phyloP scores from a whole-genome alignment of 805 yeast species.

The Kodamaea jinghongensis region DNA sequence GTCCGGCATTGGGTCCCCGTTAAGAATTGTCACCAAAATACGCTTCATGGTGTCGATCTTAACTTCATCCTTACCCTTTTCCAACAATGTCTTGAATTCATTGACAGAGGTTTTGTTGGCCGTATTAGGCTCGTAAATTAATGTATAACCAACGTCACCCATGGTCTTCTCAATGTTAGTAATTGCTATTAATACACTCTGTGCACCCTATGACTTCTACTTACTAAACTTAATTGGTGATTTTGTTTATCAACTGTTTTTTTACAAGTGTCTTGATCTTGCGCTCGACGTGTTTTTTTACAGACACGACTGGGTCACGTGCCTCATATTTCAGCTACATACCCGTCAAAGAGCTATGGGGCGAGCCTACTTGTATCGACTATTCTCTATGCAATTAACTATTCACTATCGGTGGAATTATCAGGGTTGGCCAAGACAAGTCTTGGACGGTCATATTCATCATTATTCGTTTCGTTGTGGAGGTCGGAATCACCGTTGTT shows the following conservation, averaged over 20 bases:
- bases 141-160: slow-evolving; percentile 57
- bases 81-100: slow-evolving; percentile 76
- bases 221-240: slow-evolving; percentile 6
- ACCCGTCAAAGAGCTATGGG: no score
- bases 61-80: slow-evolving; percentile 84
- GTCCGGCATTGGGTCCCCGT: slow-evolving; percentile 90
- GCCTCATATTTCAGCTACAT: no score
- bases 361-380: no score
- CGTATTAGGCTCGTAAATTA: slow-evolving; percentile 75
- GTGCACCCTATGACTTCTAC: no score
- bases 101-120: slow-evolving; percentile 59
- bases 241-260: neutral
- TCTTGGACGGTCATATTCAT: slow-evolving; percentile 38
- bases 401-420: slow-evolving; percentile 35
- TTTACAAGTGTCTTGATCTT: slow-evolving; percentile 1
- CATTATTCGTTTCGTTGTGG: slow-evolving; percentile 21
- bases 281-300: slow-evolving; percentile 9
- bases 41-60: slow-evolving; percentile 89
- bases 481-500: slow-evolving; percentile 1
- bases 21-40: slow-evolving; percentile 80
- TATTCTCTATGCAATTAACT: slow-evolving; percentile 1
- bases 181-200: no score
- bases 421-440: slow-evolving; percentile 62
- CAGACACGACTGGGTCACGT: slow-evolving; percentile 8
- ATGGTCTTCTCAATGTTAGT: neutral